A percentile compares a stretch with the other conserved stretches of the same genome.
These are phyloP conservation scores for Blastobotrys buckinghamii DNA, from an alignment of 1,139 yeast species.

Conservation along the genomic window DNA sequence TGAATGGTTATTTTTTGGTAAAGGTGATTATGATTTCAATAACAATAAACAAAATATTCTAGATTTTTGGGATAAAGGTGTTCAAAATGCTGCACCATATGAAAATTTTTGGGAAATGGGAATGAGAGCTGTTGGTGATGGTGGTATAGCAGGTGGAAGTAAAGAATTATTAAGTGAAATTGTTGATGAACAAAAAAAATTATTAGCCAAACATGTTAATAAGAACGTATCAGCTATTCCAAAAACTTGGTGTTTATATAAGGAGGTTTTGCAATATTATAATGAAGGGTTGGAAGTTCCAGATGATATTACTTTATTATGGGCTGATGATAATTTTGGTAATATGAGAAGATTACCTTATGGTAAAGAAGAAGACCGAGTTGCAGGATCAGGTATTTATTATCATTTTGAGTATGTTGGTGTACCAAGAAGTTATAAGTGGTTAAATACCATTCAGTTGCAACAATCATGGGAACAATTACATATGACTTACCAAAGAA, in stretches of 20 bases:
- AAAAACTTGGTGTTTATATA: constrained; percentile 22
- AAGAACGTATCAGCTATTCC: constrained; percentile 15
- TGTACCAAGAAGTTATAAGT: constrained; percentile 20
- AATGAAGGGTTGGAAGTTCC: constrained; percentile 20
- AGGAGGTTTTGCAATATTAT: constrained; percentile 20
- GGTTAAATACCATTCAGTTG: constrained; percentile 19
- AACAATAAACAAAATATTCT: constrained; percentile 13
- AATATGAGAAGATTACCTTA: constrained; percentile 20
- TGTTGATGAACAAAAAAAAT: constrained; percentile 15
- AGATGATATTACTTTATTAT: constrained; percentile 20
- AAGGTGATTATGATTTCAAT: constrained; percentile 20
- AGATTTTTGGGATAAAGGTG: constrained; percentile 17
- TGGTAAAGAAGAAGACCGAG: constrained; percentile 13
- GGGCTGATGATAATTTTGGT: constrained; percentile 23
- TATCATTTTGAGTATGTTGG: constrained; percentile 23
- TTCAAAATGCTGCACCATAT: constrained; percentile 17
- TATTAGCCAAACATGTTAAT: constrained; percentile 12
- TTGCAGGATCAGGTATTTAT: constrained; percentile 21
- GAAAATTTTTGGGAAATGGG: constrained; percentile 18
- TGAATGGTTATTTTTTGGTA: constrained; percentile 21
- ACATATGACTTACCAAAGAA: constrained; percentile 16
- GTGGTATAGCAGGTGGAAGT: constrained; percentile 16
- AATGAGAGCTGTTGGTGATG: constrained; percentile 21
- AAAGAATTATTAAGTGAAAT: constrained; percentile 18
- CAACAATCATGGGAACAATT: constrained; percentile 20